A percentile compares a stretch with the other conserved stretches of the same genome.
Conservation (phyloP, 352 stramenopile species). For the Phytopythium helicoides region DNA sequence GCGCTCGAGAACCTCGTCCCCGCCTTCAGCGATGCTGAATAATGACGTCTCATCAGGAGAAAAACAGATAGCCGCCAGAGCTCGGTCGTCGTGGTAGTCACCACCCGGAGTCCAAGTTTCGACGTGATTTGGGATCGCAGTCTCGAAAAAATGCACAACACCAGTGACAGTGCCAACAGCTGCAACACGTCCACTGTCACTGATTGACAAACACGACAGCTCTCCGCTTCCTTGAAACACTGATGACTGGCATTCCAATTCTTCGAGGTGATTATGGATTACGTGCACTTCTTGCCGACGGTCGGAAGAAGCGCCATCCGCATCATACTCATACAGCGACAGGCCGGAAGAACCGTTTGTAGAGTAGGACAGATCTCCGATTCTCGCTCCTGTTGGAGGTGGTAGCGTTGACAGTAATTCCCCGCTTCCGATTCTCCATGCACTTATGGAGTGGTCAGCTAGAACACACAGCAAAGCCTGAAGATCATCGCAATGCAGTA, state of each 20-base stretch:
- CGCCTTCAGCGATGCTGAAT: conserved; percentile 26
- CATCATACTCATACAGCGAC: conserved; percentile 3
- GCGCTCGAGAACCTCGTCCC: conserved; percentile 29
- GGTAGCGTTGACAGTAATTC: conserved; percentile 1
- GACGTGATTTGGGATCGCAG: conserved; percentile 23
- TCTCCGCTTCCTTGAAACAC: conserved; percentile 14
- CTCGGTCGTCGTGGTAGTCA: conserved; percentile 5
- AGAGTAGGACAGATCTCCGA: neutral
- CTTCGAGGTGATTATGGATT: neutral
- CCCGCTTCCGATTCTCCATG: neutral
- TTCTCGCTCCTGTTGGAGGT: neutral
- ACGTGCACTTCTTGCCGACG: conserved; percentile 2
- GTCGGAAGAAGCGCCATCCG: too few species aligned
- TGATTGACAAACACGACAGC: conserved; percentile 31
- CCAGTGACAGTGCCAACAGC: conserved; percentile 23
- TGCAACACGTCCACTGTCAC: conserved; percentile 22
- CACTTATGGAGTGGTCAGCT: neutral
- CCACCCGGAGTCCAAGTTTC: conserved; percentile 21
- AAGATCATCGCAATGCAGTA: neutral
- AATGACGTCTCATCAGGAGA: conserved; percentile 30
- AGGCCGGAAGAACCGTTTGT: neutral
- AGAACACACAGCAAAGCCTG: neutral
- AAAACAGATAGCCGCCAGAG: conserved; percentile 26
- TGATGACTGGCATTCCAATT: too few species aligned
- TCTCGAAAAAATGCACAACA: conserved; percentile 33